Evolutionary conservation across 108 stramenopile species (phyloP), one percentile per base, ranked within the genome.

Genomic region (Cyclotella sp.): DNA sequence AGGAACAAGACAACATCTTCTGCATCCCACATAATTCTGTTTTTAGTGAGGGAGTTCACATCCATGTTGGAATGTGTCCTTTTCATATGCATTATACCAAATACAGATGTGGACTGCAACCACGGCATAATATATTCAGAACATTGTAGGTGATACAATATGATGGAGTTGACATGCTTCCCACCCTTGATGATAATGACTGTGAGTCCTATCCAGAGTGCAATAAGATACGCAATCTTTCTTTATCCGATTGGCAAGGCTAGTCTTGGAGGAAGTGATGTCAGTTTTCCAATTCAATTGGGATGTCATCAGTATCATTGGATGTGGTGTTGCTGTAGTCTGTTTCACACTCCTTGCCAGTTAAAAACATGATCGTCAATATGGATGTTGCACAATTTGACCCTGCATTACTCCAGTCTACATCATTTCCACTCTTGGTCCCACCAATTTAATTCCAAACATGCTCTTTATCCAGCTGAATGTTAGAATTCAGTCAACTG

Each of bases 181-280:
- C 91, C 91, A n/a, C 88, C 91, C 60, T 88, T 86, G 34, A 89
- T 28, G 39, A 89, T 86, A 47, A 91, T 70, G 47, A 89, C 47
- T 39, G 83, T 66, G 30, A 91, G 87, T 29, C 87, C 88, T 12
- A 79, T 53, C 88, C 88, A 89, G 4, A 89, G 63, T 0, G 88
- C 28, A 44, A 73, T 11, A 3, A 91, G 70, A 21, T 61, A 80
- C 7, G 77, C 11, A 47, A 91, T 63, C 67, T 91, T 30, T 88
- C 87, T 15, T 22, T 43, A 16, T 87, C 88, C 30, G 84, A 88
- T 60, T 89, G 88, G 26, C 88, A 77, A 12, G 79, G 43, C 34
- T 91, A 87, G 0, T 76, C 58, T 65, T 87, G 76, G 59, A 91
- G 76, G 24, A 53, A 75, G n/a, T 61, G 63, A n/a, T 76, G 52